A percentile compares a stretch with the other conserved stretches of the same genome.
These are phyloP conservation scores for Hypoxylon lienhwacheense DNA, from an alignment of 495 filamentous ascomycete genomes.

Conservation along the genomic window DNA sequence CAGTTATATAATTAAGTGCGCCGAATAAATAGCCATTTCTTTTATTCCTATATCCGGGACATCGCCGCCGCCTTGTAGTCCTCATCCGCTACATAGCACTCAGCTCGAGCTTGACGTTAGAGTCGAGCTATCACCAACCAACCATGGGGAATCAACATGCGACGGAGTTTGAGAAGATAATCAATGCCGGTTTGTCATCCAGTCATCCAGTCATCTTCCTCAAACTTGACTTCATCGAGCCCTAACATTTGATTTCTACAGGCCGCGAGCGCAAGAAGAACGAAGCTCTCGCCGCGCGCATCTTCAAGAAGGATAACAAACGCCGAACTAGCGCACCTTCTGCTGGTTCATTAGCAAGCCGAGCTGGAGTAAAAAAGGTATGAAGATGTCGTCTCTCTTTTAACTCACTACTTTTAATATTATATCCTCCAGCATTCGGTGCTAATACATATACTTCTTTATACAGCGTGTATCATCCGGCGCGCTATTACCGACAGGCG, in stretches of 20 bases:
- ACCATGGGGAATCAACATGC: conserved; percentile 56
- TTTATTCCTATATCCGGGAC: too few relatives aligned
- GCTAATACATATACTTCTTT: conserved; percentile 22
- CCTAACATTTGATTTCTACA: conserved; percentile 37
- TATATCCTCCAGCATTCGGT: background rate
- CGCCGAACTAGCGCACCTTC: conserved; percentile 62
- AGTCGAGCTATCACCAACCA: conserved; percentile 9
- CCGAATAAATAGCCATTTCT: too few relatives aligned
- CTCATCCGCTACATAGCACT: background rate
- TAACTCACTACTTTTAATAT: too few relatives aligned
- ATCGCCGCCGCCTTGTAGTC: background rate
- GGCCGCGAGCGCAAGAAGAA: conserved; percentile 71
- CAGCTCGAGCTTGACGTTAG: too few relatives aligned
- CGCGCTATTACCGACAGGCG: conserved; percentile 48
- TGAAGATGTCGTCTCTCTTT: conserved; percentile 12
- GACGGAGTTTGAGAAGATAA: conserved; percentile 66
- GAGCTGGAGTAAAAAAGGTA: conserved; percentile 76
- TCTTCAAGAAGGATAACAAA: conserved; percentile 60
- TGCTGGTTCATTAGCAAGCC: conserved; percentile 65
- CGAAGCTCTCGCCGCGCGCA: conserved; percentile 68
- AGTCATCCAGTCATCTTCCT: too few relatives aligned
- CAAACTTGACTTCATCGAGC: too few relatives aligned
- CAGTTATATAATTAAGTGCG: too few relatives aligned
- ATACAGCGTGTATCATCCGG: conserved; percentile 31
- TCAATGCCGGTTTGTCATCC: conserved; percentile 57